A percentile compares a stretch with the other conserved stretches of the same genome.
phyloP scores from a whole-genome alignment of 225 moss, liverwort and hornwort species.

The Marchantia paleacea region DNA sequence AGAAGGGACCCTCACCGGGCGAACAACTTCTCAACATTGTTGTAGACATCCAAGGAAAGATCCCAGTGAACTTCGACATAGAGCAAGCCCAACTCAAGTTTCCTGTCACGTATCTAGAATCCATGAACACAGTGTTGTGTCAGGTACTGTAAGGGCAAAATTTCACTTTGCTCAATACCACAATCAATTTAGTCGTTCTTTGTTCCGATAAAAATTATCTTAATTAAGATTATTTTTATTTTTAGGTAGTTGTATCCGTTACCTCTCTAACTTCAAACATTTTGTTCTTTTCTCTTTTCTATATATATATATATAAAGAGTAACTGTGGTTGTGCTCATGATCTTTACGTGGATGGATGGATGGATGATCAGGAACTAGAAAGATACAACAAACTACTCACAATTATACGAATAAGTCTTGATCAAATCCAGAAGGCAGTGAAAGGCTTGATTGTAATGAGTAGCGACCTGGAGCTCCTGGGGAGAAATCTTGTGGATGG shows the following conservation, averaged over 20 bases:
- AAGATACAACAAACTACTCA: conserved; percentile 74
- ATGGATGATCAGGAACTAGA: conserved; percentile 58
- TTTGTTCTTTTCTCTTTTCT: not conserved
- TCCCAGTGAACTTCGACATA: conserved; percentile 62
- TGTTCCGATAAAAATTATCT: too few species aligned
- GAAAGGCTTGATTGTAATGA: conserved; percentile 84
- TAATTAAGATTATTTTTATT: too few species aligned
- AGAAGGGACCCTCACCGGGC: conserved; percentile 47
- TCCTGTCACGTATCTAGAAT: conserved; percentile 72
- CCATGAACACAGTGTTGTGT: conserved; percentile 83
- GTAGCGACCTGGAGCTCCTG: conserved; percentile 62
- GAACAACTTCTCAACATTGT: conserved; percentile 64
- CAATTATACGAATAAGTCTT: conserved; percentile 63
- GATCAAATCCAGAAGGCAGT: conserved; percentile 80
- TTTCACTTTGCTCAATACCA: not conserved
- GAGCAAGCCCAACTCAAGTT: conserved; percentile 69
- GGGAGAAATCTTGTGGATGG: conserved; percentile 71
- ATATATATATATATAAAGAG: too few species aligned
- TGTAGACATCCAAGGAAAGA: conserved; percentile 50
- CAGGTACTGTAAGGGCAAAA: conserved; percentile 34
- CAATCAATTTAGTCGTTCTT: not conserved
- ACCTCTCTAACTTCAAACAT: not conserved
- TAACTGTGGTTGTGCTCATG: not conserved
- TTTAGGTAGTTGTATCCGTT: not conserved
- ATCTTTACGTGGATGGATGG: not conserved